A percentile compares a stretch with the other conserved stretches of the same genome.
These are phyloP conservation scores for Pharnaceum exiguum DNA, from an alignment of 148 eudicot species.

Conservation along the genomic window DNA sequence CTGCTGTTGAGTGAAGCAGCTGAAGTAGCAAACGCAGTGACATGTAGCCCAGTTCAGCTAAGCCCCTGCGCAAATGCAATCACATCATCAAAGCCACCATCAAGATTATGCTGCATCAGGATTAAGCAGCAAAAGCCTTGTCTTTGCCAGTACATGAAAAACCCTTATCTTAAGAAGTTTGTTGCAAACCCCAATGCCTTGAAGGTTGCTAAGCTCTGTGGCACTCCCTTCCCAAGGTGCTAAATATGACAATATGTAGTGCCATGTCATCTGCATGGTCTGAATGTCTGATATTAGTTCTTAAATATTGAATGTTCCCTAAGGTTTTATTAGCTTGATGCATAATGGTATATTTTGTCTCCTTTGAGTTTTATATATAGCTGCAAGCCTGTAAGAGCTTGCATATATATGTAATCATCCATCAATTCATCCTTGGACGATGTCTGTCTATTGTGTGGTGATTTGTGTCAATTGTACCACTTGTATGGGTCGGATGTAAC, in stretches of 20 bases:
- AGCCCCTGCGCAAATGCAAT: slow-evolving; percentile 36
- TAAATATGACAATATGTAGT: slow-evolving; percentile 17
- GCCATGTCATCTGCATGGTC: no score
- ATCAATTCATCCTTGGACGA: no score
- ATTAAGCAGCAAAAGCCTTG: slow-evolving; percentile 52
- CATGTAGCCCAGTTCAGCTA: slow-evolving; percentile 38
- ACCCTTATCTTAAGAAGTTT: slow-evolving; percentile 38
- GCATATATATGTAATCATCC: no score
- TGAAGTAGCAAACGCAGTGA: slow-evolving; percentile 26
- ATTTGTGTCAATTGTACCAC: no score
- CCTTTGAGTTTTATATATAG: no score
- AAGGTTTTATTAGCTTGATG: no score
- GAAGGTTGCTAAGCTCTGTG: slow-evolving; percentile 38
- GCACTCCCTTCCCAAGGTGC: slow-evolving; percentile 58
- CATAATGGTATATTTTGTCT: no score
- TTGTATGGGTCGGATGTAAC: no score
- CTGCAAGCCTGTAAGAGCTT: no score
- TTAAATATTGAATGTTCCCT: no score
- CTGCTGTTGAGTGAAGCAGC: slow-evolving; percentile 22
- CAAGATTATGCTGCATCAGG: slow-evolving; percentile 39
- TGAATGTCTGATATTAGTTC: no score
- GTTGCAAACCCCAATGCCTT: slow-evolving; percentile 44
- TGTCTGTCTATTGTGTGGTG: no score
- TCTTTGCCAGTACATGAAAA: slow-evolving; percentile 50
- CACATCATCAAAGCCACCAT: slow-evolving; percentile 28